A percentile compares a stretch with the other conserved stretches of the same genome.
Evolutionary conservation across 306 rosid genomes (phyloP).

Genomic region (Dryas octopetala): DNA sequence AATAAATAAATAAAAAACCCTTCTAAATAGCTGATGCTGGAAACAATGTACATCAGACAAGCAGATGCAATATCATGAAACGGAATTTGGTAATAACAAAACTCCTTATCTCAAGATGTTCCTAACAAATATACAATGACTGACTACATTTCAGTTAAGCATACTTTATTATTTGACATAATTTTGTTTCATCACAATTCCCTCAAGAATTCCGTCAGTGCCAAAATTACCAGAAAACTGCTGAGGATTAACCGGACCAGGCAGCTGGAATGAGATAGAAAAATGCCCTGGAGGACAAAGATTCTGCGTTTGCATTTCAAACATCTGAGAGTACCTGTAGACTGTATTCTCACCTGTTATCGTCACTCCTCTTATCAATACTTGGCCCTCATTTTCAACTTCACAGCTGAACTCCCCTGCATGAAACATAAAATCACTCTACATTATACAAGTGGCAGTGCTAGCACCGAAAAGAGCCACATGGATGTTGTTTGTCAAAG

Average conservation of each 20-base stretch:
- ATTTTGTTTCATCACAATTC: constrained; percentile 33
- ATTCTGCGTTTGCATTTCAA: constrained; percentile 44
- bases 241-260: constrained; percentile 39
- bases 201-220: constrained; percentile 42
- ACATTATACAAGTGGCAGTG: background rate
- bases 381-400: constrained; percentile 36
- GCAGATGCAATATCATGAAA: background rate
- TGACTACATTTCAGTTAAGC: background rate
- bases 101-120: background rate
- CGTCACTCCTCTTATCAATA: constrained; percentile 38
- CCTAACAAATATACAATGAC: background rate
- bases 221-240: constrained; percentile 40
- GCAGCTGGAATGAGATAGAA: constrained; percentile 43
- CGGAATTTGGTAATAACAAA: background rate
- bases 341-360: constrained; percentile 41
- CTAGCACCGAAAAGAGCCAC: background rate
- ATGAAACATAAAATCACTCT: background rate
- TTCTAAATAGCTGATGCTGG: too few relatives aligned
- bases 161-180: background rate
- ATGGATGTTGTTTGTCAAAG: background rate
- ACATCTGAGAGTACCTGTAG: constrained; percentile 36
- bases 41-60: too few relatives aligned
- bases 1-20: too few relatives aligned
- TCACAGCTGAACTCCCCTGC: constrained; percentile 46
- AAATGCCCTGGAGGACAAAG: constrained; percentile 43